Conservation (phyloP, 768 basidiomycete species). For the Sutorius australiensis region DNA sequence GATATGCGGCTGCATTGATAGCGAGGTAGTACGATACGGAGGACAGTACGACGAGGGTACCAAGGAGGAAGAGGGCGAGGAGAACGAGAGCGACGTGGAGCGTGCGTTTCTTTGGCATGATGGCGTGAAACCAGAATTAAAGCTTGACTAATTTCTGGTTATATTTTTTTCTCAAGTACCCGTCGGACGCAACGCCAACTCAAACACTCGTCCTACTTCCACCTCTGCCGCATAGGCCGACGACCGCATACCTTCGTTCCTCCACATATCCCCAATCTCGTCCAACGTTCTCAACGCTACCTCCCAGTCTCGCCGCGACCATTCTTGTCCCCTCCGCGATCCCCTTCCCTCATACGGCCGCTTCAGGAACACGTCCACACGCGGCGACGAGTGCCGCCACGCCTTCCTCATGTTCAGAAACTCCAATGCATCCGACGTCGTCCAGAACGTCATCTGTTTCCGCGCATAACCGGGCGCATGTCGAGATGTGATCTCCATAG, state of each 20-base stretch:
- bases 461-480: slow-evolving; percentile 53
- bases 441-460: slow-evolving; percentile 49
- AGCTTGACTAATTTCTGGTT: neutral
- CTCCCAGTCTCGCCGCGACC: slow-evolving; percentile 68
- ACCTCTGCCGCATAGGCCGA: slow-evolving; percentile 47
- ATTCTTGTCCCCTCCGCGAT: slow-evolving; percentile 68
- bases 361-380: slow-evolving; percentile 50
- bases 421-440: slow-evolving; percentile 50
- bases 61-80: slow-evolving; percentile 75
- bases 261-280: slow-evolving; percentile 49
- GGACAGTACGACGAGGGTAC: slow-evolving; percentile 88
- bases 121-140: slow-evolving; percentile 4
- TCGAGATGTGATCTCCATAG: slow-evolving; percentile 36
- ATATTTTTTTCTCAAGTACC: neutral
- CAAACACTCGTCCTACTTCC: slow-evolving; percentile 49
- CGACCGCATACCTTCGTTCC: slow-evolving; percentile 52
- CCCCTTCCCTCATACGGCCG: slow-evolving; percentile 46
- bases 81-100: slow-evolving; percentile 48
- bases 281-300: slow-evolving; percentile 45
- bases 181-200: slow-evolving; percentile 41
- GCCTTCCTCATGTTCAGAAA: slow-evolving; percentile 47
- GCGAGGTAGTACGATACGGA: slow-evolving; percentile 87
- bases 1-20: slow-evolving; percentile 74
- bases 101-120: slow-evolving; percentile 43
- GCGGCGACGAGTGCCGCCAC: slow-evolving; percentile 37